Evolutionary conservation across 306 rosid genomes (phyloP).

Genomic region (Malus asiatica): DNA sequence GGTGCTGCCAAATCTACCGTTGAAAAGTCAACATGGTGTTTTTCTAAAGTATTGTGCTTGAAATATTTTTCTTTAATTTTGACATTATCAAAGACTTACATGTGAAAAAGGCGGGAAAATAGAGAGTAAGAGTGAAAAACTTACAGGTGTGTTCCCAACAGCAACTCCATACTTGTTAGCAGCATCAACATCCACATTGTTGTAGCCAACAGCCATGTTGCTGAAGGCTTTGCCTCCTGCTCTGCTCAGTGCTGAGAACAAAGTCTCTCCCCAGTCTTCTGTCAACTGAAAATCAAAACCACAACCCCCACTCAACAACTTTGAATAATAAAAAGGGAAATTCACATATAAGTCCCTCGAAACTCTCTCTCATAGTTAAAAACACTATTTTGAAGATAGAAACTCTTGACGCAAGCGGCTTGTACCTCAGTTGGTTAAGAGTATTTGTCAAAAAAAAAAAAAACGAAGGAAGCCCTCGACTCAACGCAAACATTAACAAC

Average conservation of each 20-base stretch:
- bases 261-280: conserved; percentile 97
- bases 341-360: background rate
- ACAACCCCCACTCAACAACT: conserved; percentile 8
- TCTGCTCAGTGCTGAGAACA: conserved; percentile 87
- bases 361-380: too few species aligned
- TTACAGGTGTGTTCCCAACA: conserved; percentile 89
- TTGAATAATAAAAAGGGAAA: background rate
- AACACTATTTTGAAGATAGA: too few species aligned
- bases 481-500: too few species aligned
- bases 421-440: too few species aligned
- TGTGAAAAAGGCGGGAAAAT: background rate
- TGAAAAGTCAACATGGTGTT: too few species aligned
- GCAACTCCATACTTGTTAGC: conserved; percentile 89
- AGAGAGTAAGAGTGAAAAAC: conserved; percentile 4
- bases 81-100: background rate
- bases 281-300: conserved; percentile 54
- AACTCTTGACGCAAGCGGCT: background rate
- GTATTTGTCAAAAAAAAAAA: too few species aligned
- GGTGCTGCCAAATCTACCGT: too few species aligned
- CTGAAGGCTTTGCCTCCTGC: conserved; percentile 98
- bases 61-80: too few species aligned
- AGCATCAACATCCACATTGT: conserved; percentile 86
- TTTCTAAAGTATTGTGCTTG: too few species aligned
- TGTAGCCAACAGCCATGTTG: conserved; percentile 98
- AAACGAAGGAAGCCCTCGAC: background rate